Conservation (phyloP, 495 filamentous ascomycete genomes). For the Neurospora cerealis region DNA sequence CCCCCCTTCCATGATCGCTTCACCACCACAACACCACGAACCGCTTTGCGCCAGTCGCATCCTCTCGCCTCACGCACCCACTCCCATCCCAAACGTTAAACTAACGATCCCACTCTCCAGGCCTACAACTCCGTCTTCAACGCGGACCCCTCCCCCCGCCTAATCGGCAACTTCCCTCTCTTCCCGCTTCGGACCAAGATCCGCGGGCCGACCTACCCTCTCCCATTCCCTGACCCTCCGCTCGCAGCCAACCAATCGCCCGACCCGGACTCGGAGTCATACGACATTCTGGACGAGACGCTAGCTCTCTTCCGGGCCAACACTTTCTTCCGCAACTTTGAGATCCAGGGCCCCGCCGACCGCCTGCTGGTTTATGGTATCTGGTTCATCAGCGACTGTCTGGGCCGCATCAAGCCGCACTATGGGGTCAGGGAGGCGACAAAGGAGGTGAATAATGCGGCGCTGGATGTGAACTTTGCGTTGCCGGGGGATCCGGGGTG, state of each 20-base stretch:
- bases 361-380: slow-evolving; percentile 94
- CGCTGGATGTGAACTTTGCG: slow-evolving; percentile 79
- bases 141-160: slow-evolving; percentile 46
- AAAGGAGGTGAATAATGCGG: slow-evolving; percentile 47
- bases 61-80: neutral
- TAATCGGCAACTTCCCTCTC: slow-evolving; percentile 83
- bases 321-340: slow-evolving; percentile 98
- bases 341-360: slow-evolving; percentile 95
- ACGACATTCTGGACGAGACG: slow-evolving; percentile 92
- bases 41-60: neutral
- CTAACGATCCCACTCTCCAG: slow-evolving; percentile 33
- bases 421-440: slow-evolving; percentile 40
- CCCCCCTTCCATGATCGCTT: neutral
- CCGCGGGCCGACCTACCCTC: slow-evolving; percentile 81
- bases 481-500: slow-evolving; percentile 92
- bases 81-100: neutral
- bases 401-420: slow-evolving; percentile 69
- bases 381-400: slow-evolving; percentile 79
- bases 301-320: slow-evolving; percentile 92
- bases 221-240: slow-evolving; percentile 48
- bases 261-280: slow-evolving; percentile 75
- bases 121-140: slow-evolving; percentile 94
- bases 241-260: slow-evolving; percentile 62
- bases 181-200: slow-evolving; percentile 87
- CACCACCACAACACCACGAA: neutral